Base-by-base conservation (phyloP, 305 asterid species). In the Ilex paraguariensis region DNA sequence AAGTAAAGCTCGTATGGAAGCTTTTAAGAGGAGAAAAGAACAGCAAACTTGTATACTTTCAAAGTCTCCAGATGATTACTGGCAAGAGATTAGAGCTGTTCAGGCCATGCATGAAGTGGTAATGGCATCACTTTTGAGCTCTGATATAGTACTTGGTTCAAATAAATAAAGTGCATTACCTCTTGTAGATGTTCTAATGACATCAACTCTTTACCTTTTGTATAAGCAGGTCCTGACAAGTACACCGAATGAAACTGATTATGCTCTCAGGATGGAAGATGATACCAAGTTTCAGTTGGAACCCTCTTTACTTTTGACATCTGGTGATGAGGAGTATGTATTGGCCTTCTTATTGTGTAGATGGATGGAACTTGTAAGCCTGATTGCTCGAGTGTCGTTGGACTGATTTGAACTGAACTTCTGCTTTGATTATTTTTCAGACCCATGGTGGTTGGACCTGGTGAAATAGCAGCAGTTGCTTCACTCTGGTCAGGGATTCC, bases 401-500 rank as follows among this genome's bases (percentile, higher is more conserved):
- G 42, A 36, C 6, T 36, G 42, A 36, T 36, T 36, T 36, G 42
- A 36, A 36, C 42, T 36, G 7, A 36, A 8, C 42, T 8, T 32
- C 11, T 48, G 62, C 48, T 61, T 69, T 69, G 50, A 44, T 66
- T 63, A 65, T 61, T 48, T 49, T 66, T 55, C 77, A 93, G 99
- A 66, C 57, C 74, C 46, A 56, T 75, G 11, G 73, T 84, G 71
- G 85, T 93, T 67, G 99, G 95, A 60, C 82, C 92, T 39, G 97
- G 87, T 77, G 97, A 93, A 70, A 87, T 93, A 73, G 99, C 97
- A 49, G 86, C 95, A 54, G 90, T 90, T 73, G 96, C 97, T 72
- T 93, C 97, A 59, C 75, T 90, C 17, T 84, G 92, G 89, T 81
- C 99, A 49, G 99, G 97, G 49, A 83, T 93, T 77, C 99, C 99